Conservation (phyloP, 768 basidiomycete species). For the Tephrocybe sp. region DNA sequence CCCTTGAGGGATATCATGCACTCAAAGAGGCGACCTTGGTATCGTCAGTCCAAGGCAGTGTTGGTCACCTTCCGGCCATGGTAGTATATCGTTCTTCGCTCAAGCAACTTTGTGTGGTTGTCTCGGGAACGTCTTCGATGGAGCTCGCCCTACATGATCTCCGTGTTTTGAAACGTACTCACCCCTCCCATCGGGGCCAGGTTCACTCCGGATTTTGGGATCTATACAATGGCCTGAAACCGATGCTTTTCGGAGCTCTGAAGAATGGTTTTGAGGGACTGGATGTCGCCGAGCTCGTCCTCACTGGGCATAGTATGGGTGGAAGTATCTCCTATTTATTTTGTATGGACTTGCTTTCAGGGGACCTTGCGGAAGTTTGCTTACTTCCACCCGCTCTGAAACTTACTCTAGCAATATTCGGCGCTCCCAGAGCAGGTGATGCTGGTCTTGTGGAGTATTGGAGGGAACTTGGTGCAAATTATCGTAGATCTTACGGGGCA, state of each 20-base stretch:
- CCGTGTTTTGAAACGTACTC: constrained; percentile 31
- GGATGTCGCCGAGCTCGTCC: constrained; percentile 37
- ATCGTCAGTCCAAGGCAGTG: constrained; percentile 35
- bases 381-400: constrained; percentile 23
- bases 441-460: constrained; percentile 38
- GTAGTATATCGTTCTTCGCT: constrained; percentile 41
- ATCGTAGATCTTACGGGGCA: constrained; percentile 32
- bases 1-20: constrained; percentile 46
- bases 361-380: constrained; percentile 13
- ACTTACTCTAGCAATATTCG: constrained; percentile 47
- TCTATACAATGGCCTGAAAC: constrained; percentile 43
- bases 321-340: constrained; percentile 50
- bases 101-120: constrained; percentile 48
- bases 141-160: constrained; percentile 48
- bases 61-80: constrained; percentile 43
- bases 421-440: constrained; percentile 50
- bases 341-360: constrained; percentile 41
- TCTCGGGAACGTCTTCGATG: constrained; percentile 45
- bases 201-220: constrained; percentile 59
- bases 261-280: constrained; percentile 34
- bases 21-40: constrained; percentile 33
- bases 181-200: constrained; percentile 34
- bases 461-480: constrained; percentile 31
- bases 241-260: constrained; percentile 32
- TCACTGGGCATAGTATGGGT: constrained; percentile 61